These are phyloP conservation scores for Peronospora farinosa DNA, from an alignment of 352 stramenopile species.

Conservation along the genomic window DNA sequence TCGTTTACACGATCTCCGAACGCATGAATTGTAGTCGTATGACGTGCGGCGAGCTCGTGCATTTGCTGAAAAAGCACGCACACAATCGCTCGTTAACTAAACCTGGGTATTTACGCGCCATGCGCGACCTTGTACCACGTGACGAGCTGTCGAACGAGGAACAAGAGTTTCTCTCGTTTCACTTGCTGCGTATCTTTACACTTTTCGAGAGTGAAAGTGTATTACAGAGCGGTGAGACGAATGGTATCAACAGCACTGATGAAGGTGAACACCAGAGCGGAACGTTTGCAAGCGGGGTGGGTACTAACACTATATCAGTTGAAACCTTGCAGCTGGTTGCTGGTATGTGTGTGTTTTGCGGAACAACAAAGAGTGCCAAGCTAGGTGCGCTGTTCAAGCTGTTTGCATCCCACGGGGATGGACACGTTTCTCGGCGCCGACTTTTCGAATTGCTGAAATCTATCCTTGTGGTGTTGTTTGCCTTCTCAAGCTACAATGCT, in stretches of 20 bases:
- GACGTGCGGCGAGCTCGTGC: conserved; percentile 53
- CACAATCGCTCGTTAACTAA: conserved; percentile 68
- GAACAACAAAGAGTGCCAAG: conserved; percentile 93
- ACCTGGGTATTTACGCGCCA: conserved; percentile 61
- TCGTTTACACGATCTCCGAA: conserved; percentile 84
- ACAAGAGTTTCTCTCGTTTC: conserved; percentile 84
- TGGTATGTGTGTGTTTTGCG: conserved; percentile 91
- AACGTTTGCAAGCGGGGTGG: conserved; percentile 15
- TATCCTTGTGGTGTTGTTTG: conserved; percentile 75
- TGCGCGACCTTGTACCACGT: conserved; percentile 68
- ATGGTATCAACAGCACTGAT: conserved; percentile 19
- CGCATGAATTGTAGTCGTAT: conserved; percentile 77
- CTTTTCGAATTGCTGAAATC: conserved; percentile 82
- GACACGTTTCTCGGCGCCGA: conserved; percentile 58
- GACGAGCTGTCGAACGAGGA: conserved; percentile 76
- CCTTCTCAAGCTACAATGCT: conserved; percentile 75
- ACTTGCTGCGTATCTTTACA: conserved; percentile 76
- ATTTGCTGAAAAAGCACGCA: conserved; percentile 63
- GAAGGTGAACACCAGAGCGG: conserved; percentile 19
- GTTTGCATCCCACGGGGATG: conserved; percentile 58
- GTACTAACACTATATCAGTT: conserved; percentile 52
- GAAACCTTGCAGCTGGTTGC: conserved; percentile 62
- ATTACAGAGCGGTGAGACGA: conserved; percentile 33
- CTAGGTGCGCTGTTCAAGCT: conserved; percentile 84
- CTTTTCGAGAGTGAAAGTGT: conserved; percentile 77